phyloP scores from a whole-genome alignment of 768 basidiomycete genomes.

The Tricholoma bakamatsutake region DNA sequence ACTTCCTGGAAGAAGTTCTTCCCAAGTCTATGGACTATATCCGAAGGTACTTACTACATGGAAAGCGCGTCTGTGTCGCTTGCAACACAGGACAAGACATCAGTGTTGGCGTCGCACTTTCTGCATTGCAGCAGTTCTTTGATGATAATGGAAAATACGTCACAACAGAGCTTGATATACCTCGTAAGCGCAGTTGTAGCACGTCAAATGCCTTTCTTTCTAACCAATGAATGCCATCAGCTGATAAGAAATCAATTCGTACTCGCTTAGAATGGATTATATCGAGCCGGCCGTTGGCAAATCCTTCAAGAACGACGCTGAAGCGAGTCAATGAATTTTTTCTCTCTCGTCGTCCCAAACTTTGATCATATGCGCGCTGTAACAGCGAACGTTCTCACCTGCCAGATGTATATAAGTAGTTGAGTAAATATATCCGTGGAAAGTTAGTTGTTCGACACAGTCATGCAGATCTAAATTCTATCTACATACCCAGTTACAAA shows the following conservation, averaged over 20 bases:
- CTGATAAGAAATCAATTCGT: constrained; percentile 59
- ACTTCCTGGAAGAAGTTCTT: constrained; percentile 27
- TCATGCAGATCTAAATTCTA: too few species aligned
- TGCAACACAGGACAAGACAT: constrained; percentile 57
- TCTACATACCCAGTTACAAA: too few species aligned
- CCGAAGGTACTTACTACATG: constrained; percentile 27
- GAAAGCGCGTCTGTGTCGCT: constrained; percentile 38
- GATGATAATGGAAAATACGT: constrained; percentile 37
- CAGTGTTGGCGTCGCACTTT: constrained; percentile 58
- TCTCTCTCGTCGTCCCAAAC: constrained; percentile 37
- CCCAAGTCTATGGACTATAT: constrained; percentile 47
- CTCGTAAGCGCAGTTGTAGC: constrained; percentile 2
- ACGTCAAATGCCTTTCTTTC: background rate
- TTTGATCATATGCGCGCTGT: background rate
- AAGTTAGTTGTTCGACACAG: too few species aligned
- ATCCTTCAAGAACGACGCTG: constrained; percentile 79
- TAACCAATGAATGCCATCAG: constrained; percentile 3
- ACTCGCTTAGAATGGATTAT: constrained; percentile 85
- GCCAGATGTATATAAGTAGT: too few species aligned
- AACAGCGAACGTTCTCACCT: too few species aligned
- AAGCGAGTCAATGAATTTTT: constrained; percentile 75
- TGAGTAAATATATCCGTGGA: too few species aligned
- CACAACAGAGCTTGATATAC: constrained; percentile 6
- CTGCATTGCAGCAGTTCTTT: constrained; percentile 54
- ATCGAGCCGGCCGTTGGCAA: constrained; percentile 63